Conservation (phyloP, 129 eudicot species). For the Centella asiatica region DNA sequence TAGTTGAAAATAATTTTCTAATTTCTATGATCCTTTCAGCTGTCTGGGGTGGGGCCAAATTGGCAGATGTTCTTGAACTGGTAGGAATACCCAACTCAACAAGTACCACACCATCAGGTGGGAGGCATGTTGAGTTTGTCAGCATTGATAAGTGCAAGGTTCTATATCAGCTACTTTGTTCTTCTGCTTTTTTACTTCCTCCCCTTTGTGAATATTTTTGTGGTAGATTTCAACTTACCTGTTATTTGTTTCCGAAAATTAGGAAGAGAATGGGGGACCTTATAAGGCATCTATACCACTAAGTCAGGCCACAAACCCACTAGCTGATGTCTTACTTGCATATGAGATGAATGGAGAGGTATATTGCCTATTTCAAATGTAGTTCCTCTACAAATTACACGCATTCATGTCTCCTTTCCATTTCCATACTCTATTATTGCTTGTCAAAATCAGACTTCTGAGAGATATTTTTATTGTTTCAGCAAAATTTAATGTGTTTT, state of each 20-base stretch:
- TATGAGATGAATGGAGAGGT: constrained; percentile 99
- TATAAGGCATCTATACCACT: constrained; percentile 92
- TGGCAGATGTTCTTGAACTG: constrained; percentile 93
- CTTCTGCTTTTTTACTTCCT: constrained; percentile 7
- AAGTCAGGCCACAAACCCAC: constrained; percentile 84
- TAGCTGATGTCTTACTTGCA: constrained; percentile 91
- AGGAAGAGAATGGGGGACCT: constrained; percentile 99
- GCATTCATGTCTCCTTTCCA: too few relatives aligned
- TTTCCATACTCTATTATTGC: too few relatives aligned
- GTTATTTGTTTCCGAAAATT: constrained; percentile 2
- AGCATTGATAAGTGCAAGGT: constrained; percentile 97
- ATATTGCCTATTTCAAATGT: too few relatives aligned
- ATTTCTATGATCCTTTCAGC: constrained; percentile 39
- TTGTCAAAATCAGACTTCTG: too few relatives aligned
- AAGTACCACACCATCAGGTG: constrained; percentile 55
- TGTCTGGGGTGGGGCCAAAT: constrained; percentile 94
- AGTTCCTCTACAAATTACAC: too few relatives aligned
- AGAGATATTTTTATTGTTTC: too few relatives aligned
- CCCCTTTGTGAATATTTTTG: too few relatives aligned
- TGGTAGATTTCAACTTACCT: neutral
- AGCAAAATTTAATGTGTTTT: too few relatives aligned
- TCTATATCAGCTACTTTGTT: constrained; percentile 2
- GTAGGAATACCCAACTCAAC: constrained; percentile 65
- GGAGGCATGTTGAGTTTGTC: constrained; percentile 93
- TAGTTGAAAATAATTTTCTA: too few relatives aligned